These are phyloP conservation scores for Penicillium malachiteum DNA, from an alignment of 495 filamentous ascomycete genomes.

Conservation along the genomic window DNA sequence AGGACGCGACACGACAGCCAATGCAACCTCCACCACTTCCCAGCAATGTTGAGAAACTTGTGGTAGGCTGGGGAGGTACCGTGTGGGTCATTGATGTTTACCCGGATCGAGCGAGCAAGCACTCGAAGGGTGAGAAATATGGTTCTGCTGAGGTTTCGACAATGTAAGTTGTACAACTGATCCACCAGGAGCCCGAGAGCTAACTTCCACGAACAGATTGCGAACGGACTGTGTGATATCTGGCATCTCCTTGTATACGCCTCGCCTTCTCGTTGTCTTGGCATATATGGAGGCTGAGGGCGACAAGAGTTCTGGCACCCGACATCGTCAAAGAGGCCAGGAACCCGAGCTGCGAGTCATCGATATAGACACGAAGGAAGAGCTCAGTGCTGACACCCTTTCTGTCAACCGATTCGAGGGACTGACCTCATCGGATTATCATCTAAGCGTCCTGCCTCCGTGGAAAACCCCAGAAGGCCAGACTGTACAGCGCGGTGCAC, in stretches of 20 bases:
- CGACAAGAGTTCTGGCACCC: conserved; percentile 54
- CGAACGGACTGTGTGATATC: conserved; percentile 96
- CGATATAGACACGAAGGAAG: conserved; percentile 75
- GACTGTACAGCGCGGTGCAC: conserved; percentile 60
- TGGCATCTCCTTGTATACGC: conserved; percentile 94
- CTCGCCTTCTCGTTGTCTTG: conserved; percentile 83
- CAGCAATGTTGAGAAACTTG: conserved; percentile 66
- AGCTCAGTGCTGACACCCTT: conserved; percentile 77
- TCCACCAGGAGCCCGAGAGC: not conserved
- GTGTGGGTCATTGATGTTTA: conserved; percentile 94
- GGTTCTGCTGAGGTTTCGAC: conserved; percentile 86
- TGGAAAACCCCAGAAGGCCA: conserved; percentile 57
- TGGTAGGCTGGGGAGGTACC: conserved; percentile 93
- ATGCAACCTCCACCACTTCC: conserved; percentile 23
- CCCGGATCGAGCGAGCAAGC: conserved; percentile 70
- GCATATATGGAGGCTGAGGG: conserved; percentile 78
- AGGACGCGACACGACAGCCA: conserved; percentile 22
- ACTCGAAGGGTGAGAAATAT: conserved; percentile 66
- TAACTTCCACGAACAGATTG: conserved; percentile 53
- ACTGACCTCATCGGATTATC: conserved; percentile 88
- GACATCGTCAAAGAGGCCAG: conserved; percentile 68
- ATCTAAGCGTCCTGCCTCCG: conserved; percentile 78
- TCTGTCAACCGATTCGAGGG: conserved; percentile 81
- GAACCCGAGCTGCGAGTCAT: conserved; percentile 89
- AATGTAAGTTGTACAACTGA: conserved; percentile 58